Percentiles rank a stretch among this genome's conserved stretches.
Conservation (phyloP, 352 stramenopile species). For the Blastocystis sp. region DNA sequence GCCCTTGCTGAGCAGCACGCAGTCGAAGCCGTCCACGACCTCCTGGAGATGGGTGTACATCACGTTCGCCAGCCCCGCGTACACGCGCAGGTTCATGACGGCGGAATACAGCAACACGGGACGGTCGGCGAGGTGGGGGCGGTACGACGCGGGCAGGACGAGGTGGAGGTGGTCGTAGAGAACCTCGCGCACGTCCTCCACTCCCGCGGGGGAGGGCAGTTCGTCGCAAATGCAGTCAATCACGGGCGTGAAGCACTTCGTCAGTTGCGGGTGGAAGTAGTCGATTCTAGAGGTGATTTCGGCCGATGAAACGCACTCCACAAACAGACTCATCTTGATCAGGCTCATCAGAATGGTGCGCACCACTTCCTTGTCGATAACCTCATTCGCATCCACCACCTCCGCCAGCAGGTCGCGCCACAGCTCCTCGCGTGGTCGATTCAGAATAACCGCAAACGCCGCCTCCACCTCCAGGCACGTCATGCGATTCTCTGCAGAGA, state of each 20-base stretch:
- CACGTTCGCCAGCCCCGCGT: slow-evolving; percentile 10
- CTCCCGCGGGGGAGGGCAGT: neutral
- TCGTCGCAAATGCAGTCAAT: neutral
- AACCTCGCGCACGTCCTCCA: neutral
- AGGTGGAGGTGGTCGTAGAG: slow-evolving; percentile 5
- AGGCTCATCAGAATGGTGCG: neutral
- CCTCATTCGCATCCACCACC: neutral
- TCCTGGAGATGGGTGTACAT: slow-evolving; percentile 17
- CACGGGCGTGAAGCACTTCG: neutral
- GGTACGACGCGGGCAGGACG: slow-evolving; percentile 8
- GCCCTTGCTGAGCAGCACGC: neutral
- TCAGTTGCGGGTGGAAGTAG: neutral
- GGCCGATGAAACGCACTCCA: neutral
- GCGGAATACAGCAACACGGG: slow-evolving; percentile 8
- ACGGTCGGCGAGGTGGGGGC: neutral
- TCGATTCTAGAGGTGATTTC: slow-evolving; percentile 9
- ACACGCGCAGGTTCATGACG: slow-evolving; percentile 18
- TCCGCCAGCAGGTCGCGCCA: slow-evolving; percentile 1
- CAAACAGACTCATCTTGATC: slow-evolving; percentile 39
- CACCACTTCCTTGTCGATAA: neutral
- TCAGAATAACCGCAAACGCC: slow-evolving; percentile 43
- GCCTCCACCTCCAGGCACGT: neutral
- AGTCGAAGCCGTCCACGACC: neutral
- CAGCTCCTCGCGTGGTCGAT: slow-evolving; percentile 7
- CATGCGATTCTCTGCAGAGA: neutral